These are phyloP conservation scores for Mycena galopus DNA, from an alignment of 768 basidiomycete genomes.

Conservation along the genomic window DNA sequence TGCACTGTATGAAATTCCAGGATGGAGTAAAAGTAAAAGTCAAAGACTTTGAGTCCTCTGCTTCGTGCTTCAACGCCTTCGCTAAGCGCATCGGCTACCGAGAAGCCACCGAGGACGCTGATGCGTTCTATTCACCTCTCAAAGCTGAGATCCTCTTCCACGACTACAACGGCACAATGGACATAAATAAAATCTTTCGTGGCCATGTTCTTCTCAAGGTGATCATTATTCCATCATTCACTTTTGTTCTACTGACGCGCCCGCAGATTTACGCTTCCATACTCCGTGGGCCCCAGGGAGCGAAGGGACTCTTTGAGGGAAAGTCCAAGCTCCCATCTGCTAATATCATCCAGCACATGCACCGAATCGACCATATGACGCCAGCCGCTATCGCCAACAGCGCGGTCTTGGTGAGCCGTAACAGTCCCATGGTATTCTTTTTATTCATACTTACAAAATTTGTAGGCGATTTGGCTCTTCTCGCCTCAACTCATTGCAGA, in stretches of 20 bases:
- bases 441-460: no score
- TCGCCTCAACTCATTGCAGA: neutral
- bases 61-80: conserved; percentile 29
- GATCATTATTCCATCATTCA: no score
- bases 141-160: conserved; percentile 31
- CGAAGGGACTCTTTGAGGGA: no score
- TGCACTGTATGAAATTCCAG: neutral
- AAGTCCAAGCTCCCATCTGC: no score
- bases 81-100: conserved; percentile 21
- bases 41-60: neutral
- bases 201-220: neutral
- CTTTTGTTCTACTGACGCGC: no score
- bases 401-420: no score
- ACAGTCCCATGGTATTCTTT: no score
- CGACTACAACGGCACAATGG: conserved; percentile 21
- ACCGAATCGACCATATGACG: no score
- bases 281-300: no score
- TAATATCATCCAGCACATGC: no score
- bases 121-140: conserved; percentile 24
- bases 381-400: no score
- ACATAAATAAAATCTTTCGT: conserved; percentile 17
- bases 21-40: neutral
- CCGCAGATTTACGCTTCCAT: no score
- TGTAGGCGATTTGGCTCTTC: conserved; percentile 4
- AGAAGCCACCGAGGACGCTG: neutral